Evolutionary conservation across 1,284 basidiomycete species (phyloP), one percentile per base, ranked within the genome.

Genomic region (Ganoderma multipileum): DNA sequence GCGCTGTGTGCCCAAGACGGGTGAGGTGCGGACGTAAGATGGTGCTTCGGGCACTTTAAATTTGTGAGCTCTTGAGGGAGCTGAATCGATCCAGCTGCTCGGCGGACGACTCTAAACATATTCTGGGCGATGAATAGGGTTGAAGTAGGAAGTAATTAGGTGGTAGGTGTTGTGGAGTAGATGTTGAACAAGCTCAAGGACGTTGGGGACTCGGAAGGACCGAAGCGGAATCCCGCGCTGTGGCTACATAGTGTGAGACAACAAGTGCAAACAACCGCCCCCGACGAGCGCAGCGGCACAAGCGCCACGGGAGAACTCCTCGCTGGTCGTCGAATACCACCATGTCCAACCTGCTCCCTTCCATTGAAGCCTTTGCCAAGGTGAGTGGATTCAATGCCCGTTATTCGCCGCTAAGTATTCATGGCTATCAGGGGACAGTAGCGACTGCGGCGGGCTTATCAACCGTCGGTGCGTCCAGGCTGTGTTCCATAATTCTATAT

Each of bases 391-490:
- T 23, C 38, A 7, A 30, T 54, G 61, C 23, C 33, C 28, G 4
- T 55, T n/a, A 58, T 39, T 18, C 4, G 7, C n/a, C 14, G 47
- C 14, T 9, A n/a, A 20, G 20, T 38, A 28, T 71, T 72, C n/a
- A 74, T 50, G 0, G 7, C 5, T 8, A 38, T 11, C 50, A 93
- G 91, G 91, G 91, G n/a, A 83, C 89, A 1, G 78, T 87, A 39
- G 90, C 91, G 1, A 92, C 91, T 2, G 87, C 87, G 6, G 89
- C 90, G 7, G 90, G 89, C 12, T 76, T 91, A 62, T 85, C 86
- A 12, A 92, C 90, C 42, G 80, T 93, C 71, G 88, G 91, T 92
- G 72, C 68, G 85, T 78, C 44, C 12, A 57, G 64, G 30, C 68
- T 68, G 61, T 47, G n/a, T 47, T 50, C 47, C 33, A 23, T 47